Base-by-base conservation (phyloP, 257 asterid species). In the Solanum etuberosum region DNA sequence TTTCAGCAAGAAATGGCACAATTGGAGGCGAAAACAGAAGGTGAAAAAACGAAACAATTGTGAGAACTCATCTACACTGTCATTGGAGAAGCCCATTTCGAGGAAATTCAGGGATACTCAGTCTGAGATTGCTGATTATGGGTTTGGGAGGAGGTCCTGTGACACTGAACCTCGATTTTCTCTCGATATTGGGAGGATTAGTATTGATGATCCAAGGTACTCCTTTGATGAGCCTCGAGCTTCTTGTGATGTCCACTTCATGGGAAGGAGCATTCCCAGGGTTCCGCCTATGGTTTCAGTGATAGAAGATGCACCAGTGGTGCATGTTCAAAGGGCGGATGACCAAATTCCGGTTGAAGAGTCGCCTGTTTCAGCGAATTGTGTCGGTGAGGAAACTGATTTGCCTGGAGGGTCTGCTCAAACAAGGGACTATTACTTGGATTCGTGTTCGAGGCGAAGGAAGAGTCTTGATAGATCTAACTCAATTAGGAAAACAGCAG, bases 381-480 rank as follows among this genome's bases (percentile, higher is more conserved):
- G 88, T 4, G 29, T 76, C 2, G 88, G 84, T 34, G 96, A 90
- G 82, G 94, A 88, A 27, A 92, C 90, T 38, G 59, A 83, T 71
- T 38, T 92, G 74, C 99, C 99, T 1, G 98, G 99, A 27, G 98
- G 98, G 35, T 91, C 98, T 5, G 71, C 89, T 31, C 98, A 96
- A 90, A 96, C 99, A 5, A 92, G 90, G 89, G 97, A 95, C 25
- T 96, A 93, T 89, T 95, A 95, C 63, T 85, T 93, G 18, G 99
- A 96, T 88, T 94, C 99, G 3, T 93, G 96, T 23, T 94, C 98
- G 0, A 90, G 96, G 51, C 90, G 99, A 80, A 94, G 98, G 91
- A 96, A 95, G 96, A 96, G 99, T 78, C 93, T 96, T 54, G 99
- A 96, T 89, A 90, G 99, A 92, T 96, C 98, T 72, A 95, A 87